Conservation (phyloP, 495 filamentous ascomycete genomes). For the Aspergillus sparsus region DNA sequence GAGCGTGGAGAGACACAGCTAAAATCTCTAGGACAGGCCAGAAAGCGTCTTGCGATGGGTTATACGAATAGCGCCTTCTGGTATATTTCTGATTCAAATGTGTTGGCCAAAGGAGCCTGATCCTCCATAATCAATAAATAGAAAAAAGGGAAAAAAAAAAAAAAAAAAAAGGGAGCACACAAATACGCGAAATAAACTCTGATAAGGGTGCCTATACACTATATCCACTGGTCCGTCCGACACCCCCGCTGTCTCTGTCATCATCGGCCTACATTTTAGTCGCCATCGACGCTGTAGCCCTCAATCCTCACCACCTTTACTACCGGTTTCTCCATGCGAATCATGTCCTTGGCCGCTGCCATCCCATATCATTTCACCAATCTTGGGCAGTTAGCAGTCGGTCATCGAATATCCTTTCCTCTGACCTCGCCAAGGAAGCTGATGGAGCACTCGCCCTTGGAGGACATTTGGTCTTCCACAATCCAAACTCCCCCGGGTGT, state of each 20-base stretch:
- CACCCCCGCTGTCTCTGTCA: not conserved
- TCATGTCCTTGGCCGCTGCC: conserved; percentile 13
- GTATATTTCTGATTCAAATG: not conserved
- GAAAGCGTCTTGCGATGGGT: too few relatives aligned
- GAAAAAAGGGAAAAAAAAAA: not conserved
- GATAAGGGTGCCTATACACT: too few relatives aligned
- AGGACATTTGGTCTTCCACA: conserved; percentile 10
- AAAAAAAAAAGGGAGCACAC: not conserved
- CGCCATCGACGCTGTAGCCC: conserved; percentile 10
- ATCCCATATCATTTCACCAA: conserved; percentile 12
- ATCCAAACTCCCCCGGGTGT: conserved; percentile 9
- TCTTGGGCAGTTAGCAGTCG: conserved; percentile 9
- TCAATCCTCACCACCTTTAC: not conserved
- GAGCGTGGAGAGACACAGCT: not conserved
- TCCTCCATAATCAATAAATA: not conserved
- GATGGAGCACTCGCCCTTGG: conserved; percentile 6
- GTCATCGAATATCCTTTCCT: conserved; percentile 4
- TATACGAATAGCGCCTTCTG: not conserved
- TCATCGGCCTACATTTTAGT: conserved; percentile 10
- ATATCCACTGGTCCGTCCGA: too few relatives aligned
- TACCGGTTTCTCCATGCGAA: conserved; percentile 6
- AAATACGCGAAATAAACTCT: too few relatives aligned
- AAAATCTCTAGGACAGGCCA: too few relatives aligned
- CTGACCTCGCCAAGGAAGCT: not conserved
- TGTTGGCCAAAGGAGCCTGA: not conserved